These are phyloP conservation scores for Cutaneotrichosporon daszewskae DNA, from an alignment of 1,284 basidiomycete species.

Conservation along the genomic window DNA sequence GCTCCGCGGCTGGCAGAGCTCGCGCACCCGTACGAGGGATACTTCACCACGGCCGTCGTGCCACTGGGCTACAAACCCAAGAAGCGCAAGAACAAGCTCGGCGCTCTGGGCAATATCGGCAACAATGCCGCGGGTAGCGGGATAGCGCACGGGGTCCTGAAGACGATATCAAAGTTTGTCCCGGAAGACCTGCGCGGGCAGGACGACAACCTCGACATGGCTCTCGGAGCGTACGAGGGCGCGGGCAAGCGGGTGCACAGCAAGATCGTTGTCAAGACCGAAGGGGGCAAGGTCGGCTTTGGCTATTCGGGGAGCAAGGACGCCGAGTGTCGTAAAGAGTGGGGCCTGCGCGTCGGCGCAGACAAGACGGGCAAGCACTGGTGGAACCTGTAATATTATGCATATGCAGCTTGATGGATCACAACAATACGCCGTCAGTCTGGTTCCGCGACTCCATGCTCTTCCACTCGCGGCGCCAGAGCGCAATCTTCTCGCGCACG, in stretches of 20 bases:
- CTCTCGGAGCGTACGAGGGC: conserved; percentile 17
- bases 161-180: conserved; percentile 23
- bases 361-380: conserved; percentile 8
- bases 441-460: conserved; percentile 30
- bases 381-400: too few species aligned
- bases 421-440: conserved; percentile 27
- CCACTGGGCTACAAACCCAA: conserved; percentile 14
- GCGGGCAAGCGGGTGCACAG: conserved; percentile 22
- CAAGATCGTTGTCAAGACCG: conserved; percentile 25
- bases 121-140: conserved; percentile 1
- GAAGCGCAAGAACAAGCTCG: neutral
- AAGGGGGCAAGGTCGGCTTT: conserved; percentile 27
- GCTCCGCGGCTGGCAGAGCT: conserved; percentile 20
- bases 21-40: conserved; percentile 24
- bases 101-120: neutral
- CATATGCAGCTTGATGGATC: too few species aligned
- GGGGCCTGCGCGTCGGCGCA: conserved; percentile 5
- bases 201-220: conserved; percentile 28
- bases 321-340: neutral
- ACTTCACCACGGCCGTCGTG: conserved; percentile 32
- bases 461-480: conserved; percentile 48
- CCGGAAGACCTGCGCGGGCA: conserved; percentile 24
- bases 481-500: conserved; percentile 60
- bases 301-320: conserved; percentile 4
- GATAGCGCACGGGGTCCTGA: conserved; percentile 18